A percentile compares a stretch with the other conserved stretches of the same genome.
Evolutionary conservation across 2,329 filamentous ascomycete species (phyloP).

Genomic region (Botryosphaeria dothidea): DNA sequence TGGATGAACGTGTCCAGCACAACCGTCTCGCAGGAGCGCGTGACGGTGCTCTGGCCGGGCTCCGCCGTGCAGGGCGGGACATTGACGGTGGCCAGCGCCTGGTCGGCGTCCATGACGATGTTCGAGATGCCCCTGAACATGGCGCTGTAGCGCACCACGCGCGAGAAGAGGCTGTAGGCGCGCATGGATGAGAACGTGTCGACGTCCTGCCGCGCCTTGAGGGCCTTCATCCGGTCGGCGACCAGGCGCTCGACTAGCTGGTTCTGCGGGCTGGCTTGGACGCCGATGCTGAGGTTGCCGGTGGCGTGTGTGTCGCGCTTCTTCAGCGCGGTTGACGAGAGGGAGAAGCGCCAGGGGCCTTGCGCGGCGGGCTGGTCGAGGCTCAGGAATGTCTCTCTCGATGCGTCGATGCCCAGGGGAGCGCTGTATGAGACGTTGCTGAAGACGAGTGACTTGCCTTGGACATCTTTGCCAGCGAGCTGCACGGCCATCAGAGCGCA

Average conservation of each 20-base stretch:
- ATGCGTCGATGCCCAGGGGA: not conserved
- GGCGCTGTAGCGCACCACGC: constrained; percentile 23
- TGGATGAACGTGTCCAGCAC: constrained; percentile 26
- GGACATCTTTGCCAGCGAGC: not conserved
- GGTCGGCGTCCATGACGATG: constrained; percentile 22
- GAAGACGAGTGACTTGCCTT: not conserved
- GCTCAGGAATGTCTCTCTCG: not conserved
- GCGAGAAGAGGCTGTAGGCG: constrained; percentile 25
- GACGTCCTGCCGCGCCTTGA: not conserved
- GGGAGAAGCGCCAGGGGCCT: not conserved
- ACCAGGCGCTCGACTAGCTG: constrained; percentile 22
- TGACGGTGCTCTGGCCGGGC: constrained; percentile 21
- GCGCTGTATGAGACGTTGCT: not conserved
- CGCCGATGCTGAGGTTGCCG: not conserved
- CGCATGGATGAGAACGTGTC: constrained; percentile 22
- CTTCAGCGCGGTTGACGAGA: not conserved
- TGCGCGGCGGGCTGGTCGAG: not conserved
- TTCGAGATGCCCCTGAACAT: constrained; percentile 22
- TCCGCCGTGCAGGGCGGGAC: constrained; percentile 17
- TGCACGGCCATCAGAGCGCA: constrained; percentile 23
- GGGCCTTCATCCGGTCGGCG: constrained; percentile 9
- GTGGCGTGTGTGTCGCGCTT: not conserved
- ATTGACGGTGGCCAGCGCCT: not conserved
- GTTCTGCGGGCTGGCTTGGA: constrained; percentile 10
- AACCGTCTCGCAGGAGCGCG: constrained; percentile 22